A percentile compares a stretch with the other conserved stretches of the same genome.
These are phyloP conservation scores for Davidsoniella australis DNA, from an alignment of 2,329 filamentous ascomycete species.

Conservation along the genomic window DNA sequence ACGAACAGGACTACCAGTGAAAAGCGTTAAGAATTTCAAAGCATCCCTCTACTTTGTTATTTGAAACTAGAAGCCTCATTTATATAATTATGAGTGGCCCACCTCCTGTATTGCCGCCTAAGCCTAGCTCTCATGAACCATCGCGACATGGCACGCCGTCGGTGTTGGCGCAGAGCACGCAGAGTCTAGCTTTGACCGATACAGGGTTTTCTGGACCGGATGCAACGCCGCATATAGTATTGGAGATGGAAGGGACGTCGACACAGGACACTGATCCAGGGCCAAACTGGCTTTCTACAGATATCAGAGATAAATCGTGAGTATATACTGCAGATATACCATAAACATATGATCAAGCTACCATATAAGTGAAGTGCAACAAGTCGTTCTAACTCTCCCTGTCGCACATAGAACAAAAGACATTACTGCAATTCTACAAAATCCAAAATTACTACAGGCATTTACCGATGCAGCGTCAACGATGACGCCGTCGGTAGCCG, in stretches of 20 bases:
- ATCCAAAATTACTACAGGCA: constrained; percentile 51
- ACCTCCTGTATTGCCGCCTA: constrained; percentile 55
- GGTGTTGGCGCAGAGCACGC: constrained; percentile 19
- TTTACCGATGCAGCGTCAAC: constrained; percentile 50
- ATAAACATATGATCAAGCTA: constrained; percentile 13
- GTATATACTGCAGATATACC: constrained; percentile 17
- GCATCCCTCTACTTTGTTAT: background rate
- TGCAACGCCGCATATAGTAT: background rate
- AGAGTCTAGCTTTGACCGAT: constrained; percentile 14
- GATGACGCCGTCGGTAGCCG: constrained; percentile 52
- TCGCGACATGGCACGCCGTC: constrained; percentile 50
- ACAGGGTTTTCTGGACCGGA: no score
- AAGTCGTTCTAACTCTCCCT: background rate
- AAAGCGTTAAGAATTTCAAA: background rate
- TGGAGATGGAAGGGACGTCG: constrained; percentile 6
- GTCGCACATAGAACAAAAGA: constrained; percentile 49
- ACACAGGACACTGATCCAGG: constrained; percentile 30
- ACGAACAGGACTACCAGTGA: background rate
- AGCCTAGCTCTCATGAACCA: constrained; percentile 50
- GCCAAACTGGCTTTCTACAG: constrained; percentile 61
- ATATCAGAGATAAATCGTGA: constrained; percentile 69
- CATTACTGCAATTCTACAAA: constrained; percentile 50
- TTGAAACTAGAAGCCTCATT: background rate
- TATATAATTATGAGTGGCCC: constrained; percentile 14
- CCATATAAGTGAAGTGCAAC: constrained; percentile 14